A percentile compares a stretch with the other conserved stretches of the same genome.
Evolutionary conservation across 148 eudicot species (phyloP).

Genomic region (Cornus controversa): DNA sequence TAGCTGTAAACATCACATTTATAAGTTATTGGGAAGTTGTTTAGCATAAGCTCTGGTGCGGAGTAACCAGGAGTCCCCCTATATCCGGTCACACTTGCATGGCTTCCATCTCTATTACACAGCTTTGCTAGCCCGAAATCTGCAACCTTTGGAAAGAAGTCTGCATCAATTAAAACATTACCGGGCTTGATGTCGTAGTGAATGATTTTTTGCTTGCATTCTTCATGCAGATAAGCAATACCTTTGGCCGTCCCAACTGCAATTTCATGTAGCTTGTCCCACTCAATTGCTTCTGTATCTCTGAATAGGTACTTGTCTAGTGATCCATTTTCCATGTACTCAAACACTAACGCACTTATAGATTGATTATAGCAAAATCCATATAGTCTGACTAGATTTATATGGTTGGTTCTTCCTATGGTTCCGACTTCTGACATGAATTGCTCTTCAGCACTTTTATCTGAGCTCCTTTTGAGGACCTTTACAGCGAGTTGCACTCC

Average conservation of each 20-base stretch:
- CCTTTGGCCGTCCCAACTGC: too few relatives aligned
- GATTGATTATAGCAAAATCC: neutral
- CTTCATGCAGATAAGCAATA: too few relatives aligned
- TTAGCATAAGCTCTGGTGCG: constrained; percentile 3
- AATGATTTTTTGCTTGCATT: neutral
- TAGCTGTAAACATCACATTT: constrained; percentile 14
- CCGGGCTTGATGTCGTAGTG: constrained; percentile 15
- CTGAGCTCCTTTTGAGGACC: too few relatives aligned
- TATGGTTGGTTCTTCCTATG: constrained; percentile 11
- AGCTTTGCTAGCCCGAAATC: constrained; percentile 14
- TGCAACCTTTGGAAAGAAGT: neutral
- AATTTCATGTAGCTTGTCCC: neutral
- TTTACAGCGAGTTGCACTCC: too few relatives aligned
- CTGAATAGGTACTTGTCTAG: constrained; percentile 1
- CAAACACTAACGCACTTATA: constrained; percentile 6
- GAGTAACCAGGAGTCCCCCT: neutral
- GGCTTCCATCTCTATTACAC: neutral
- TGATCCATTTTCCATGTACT: neutral
- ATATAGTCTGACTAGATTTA: constrained; percentile 6
- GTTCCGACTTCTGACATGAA: constrained; percentile 22
- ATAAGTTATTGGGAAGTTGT: neutral
- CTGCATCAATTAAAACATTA: neutral
- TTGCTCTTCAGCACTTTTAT: constrained; percentile 18
- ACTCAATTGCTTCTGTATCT: neutral
- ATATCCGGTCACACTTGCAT: neutral